Conservation (phyloP, 2,329 filamentous ascomycete genomes). For the Microdochium bolleyi region DNA sequence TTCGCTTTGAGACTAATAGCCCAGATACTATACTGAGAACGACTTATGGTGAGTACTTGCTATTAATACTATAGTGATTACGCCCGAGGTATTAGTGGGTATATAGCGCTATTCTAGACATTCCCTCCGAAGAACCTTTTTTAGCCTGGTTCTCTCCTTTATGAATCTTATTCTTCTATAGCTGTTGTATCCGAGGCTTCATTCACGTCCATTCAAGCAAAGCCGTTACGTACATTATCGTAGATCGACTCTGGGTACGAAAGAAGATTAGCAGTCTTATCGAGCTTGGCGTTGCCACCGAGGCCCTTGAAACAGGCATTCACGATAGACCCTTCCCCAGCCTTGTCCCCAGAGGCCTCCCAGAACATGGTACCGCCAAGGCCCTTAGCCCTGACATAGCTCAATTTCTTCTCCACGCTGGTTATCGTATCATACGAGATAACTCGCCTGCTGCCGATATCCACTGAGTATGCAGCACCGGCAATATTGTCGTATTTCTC, state of each 20-base stretch:
- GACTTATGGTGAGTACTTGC: too few species aligned
- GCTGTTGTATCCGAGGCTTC: too few species aligned
- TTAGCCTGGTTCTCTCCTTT: too few species aligned
- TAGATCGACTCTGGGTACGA: slow-evolving; percentile 34
- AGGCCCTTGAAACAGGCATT: slow-evolving; percentile 30
- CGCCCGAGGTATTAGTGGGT: too few species aligned
- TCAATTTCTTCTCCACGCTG: slow-evolving; percentile 53
- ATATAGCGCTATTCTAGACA: too few species aligned
- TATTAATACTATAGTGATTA: too few species aligned
- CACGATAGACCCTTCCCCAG: slow-evolving; percentile 54
- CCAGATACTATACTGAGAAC: too few species aligned
- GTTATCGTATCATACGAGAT: slow-evolving; percentile 63
- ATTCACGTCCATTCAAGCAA: too few species aligned
- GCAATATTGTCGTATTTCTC: slow-evolving; percentile 49
- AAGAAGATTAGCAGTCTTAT: slow-evolving; percentile 39
- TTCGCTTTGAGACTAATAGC: too few species aligned
- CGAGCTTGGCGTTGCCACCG: slow-evolving; percentile 30
- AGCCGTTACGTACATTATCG: slow-evolving; percentile 12
- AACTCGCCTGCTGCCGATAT: slow-evolving; percentile 50
- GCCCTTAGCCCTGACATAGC: slow-evolving; percentile 52
- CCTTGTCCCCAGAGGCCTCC: slow-evolving; percentile 66
- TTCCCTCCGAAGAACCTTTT: too few species aligned
- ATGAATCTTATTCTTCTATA: too few species aligned
- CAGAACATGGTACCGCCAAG: slow-evolving; percentile 81
- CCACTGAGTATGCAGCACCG: slow-evolving; percentile 65